Base-by-base conservation (phyloP, 2,329 filamentous ascomycete species). In the Cercospora janseana region DNA sequence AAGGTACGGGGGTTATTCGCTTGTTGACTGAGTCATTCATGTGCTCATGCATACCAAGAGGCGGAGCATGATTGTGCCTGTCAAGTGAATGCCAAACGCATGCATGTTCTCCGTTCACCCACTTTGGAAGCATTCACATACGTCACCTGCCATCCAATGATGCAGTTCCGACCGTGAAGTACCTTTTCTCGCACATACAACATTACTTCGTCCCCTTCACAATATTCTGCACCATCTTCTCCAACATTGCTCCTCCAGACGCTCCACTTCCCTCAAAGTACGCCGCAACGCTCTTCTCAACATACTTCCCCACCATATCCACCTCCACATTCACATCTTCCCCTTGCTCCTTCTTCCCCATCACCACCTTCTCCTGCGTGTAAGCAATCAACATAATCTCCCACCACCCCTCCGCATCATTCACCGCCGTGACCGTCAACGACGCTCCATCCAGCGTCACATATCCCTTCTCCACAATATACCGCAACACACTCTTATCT, bases 351-450 rank as follows among this genome's bases (percentile, higher is more conserved):
- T 96, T 96, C 45, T 75, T 76, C 2, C 87, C 88, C 56, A 89
- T 83, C 12, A 95, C 86, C 12, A 98, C 85, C 70, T 87, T 87
- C 71, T 92, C 88, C 74, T 97, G 93, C 8, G 93, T 96, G 71
- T 98, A 98, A 6, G 87, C 81, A 69, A 98, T 96, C 55, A 98
- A 77, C 93, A 98, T 98, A 42, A 98, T 86, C 79, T 97, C 93
- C 73, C 80, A 86, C 81, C 85, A 96, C 69, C 89, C 94, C 32
- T 86, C 84, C 58, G 82, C 80, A 69, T 96, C 92, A 63, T 92
- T 74, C 23, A 97, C 92, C 59, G 81, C 79, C 2, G 92, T 97
- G 2, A 98, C 80, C 0, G 93, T 98, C 75, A 98, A 75, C 66
- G 91, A 96, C 18, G 93, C 92, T 4, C 93, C 93, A 67, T 98